Percentiles rank a stretch among this genome's conserved stretches.
Conservation (phyloP, 1,139 yeast species). For the Yamadazyma oceani region DNA sequence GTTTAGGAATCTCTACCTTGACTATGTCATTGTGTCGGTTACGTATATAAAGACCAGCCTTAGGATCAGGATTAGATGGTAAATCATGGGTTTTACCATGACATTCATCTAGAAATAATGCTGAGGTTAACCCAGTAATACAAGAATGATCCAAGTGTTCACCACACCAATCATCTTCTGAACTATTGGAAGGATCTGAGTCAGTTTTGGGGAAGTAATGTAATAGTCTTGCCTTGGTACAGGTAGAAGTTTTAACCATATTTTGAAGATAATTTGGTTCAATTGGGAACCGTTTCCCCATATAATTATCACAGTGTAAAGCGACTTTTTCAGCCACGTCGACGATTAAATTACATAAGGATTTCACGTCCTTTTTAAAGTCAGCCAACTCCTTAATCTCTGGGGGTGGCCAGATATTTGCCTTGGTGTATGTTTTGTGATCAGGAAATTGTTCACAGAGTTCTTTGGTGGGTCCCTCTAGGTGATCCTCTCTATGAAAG, state of each 20-base stretch:
- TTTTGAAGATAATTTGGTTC: slow-evolving; percentile 39
- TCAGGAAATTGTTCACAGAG: slow-evolving; percentile 31
- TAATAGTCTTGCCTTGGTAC: slow-evolving; percentile 59
- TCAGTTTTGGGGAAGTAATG: slow-evolving; percentile 47
- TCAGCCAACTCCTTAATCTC: slow-evolving; percentile 19
- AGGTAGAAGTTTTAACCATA: slow-evolving; percentile 50
- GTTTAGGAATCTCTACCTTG: slow-evolving; percentile 54
- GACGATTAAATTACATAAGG: slow-evolving; percentile 46
- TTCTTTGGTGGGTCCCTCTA: slow-evolving; percentile 47
- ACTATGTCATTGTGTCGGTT: slow-evolving; percentile 46
- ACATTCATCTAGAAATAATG: slow-evolving; percentile 49
- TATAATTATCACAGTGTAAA: slow-evolving; percentile 50
- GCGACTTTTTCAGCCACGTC: slow-evolving; percentile 54
- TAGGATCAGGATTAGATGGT: slow-evolving; percentile 41
- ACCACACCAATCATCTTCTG: slow-evolving; percentile 57
- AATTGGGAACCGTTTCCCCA: slow-evolving; percentile 30
- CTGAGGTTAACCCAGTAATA: slow-evolving; percentile 60
- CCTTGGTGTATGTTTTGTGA: slow-evolving; percentile 45
- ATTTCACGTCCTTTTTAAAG: slow-evolving; percentile 39
- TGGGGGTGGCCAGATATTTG: slow-evolving; percentile 55
- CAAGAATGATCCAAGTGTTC: slow-evolving; percentile 67
- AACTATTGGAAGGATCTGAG: slow-evolving; percentile 8
- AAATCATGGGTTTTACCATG: slow-evolving; percentile 22
- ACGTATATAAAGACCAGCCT: slow-evolving; percentile 54
- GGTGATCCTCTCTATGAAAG: slow-evolving; percentile 42